Percentiles rank a stretch among this genome's conserved stretches.
These are phyloP conservation scores for Albifimbria verrucaria DNA, from an alignment of 2,329 filamentous ascomycete genomes.

Conservation along the genomic window DNA sequence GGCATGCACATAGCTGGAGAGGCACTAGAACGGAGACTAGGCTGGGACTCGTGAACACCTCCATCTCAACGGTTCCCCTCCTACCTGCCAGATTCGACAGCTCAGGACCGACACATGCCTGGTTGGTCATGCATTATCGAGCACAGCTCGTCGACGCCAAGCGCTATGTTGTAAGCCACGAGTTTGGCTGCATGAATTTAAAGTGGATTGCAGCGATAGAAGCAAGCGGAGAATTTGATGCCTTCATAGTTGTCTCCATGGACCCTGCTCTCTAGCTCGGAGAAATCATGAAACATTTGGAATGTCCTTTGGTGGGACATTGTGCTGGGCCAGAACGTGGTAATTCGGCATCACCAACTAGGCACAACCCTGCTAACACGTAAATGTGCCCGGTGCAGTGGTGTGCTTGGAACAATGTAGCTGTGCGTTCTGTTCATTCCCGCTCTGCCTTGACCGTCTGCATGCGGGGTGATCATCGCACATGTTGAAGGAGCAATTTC, in stretches of 20 bases:
- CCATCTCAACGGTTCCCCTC: not conserved
- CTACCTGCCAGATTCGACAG: not conserved
- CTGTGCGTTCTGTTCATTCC: too few species aligned
- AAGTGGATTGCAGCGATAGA: too few species aligned
- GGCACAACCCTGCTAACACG: not conserved
- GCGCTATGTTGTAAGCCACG: too few species aligned
- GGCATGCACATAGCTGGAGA: too few species aligned
- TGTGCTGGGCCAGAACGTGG: not conserved
- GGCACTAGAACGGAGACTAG: too few species aligned
- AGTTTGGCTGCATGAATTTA: too few species aligned
- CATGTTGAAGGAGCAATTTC: too few species aligned
- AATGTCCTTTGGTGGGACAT: not conserved
- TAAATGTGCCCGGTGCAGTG: not conserved
- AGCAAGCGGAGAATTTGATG: too few species aligned
- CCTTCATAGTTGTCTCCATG: too few species aligned
- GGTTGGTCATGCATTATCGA: not conserved
- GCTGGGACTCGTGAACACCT: not conserved
- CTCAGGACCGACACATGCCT: not conserved
- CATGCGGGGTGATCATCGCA: not conserved
- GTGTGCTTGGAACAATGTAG: too few species aligned
- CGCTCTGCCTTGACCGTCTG: not conserved
- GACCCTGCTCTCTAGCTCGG: not conserved
- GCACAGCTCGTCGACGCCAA: too few species aligned
- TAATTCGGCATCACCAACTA: not conserved
- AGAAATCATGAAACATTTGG: not conserved